Evolutionary conservation across 1,284 basidiomycete species (phyloP).

Genomic region (Heterobasidion parviporum): DNA sequence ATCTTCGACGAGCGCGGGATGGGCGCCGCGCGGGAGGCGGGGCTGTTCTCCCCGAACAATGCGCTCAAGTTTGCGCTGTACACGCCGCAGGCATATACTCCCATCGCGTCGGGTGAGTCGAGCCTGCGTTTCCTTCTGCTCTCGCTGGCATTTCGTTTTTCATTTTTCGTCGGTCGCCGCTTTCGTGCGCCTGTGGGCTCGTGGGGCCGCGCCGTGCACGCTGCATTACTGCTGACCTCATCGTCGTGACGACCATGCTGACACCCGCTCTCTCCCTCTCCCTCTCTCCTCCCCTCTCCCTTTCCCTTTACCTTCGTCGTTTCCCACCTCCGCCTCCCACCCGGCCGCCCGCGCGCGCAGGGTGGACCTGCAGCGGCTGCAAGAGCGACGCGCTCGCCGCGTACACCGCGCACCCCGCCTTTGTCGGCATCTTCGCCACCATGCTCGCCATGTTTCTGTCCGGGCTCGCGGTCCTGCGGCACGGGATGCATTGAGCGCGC

Average conservation of each 20-base stretch:
- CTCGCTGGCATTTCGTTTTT: background rate
- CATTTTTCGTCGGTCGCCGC: background rate
- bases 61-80: constrained; percentile 80
- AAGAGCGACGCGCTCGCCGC: constrained; percentile 37
- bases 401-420: constrained; percentile 51
- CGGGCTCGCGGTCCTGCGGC: constrained; percentile 56
- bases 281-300: too few species aligned
- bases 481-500: constrained; percentile 9
- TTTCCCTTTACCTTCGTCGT: too few species aligned
- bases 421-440: constrained; percentile 59
- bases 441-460: constrained; percentile 68
- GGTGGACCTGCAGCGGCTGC: constrained; percentile 73
- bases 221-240: too few species aligned
- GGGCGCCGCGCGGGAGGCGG: constrained; percentile 47
- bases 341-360: background rate
- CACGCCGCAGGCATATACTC: constrained; percentile 71
- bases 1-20: constrained; percentile 78
- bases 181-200: too few species aligned
- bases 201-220: too few species aligned
- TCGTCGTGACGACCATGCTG: background rate
- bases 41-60: constrained; percentile 64
- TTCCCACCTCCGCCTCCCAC: too few species aligned
- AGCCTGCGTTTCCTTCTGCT: too few species aligned
- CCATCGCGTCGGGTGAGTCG: constrained; percentile 54
- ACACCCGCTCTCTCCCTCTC: background rate